Evolutionary conservation across 164 flowering plant genomes (phyloP).

Genomic region (Vitis rupestris): DNA sequence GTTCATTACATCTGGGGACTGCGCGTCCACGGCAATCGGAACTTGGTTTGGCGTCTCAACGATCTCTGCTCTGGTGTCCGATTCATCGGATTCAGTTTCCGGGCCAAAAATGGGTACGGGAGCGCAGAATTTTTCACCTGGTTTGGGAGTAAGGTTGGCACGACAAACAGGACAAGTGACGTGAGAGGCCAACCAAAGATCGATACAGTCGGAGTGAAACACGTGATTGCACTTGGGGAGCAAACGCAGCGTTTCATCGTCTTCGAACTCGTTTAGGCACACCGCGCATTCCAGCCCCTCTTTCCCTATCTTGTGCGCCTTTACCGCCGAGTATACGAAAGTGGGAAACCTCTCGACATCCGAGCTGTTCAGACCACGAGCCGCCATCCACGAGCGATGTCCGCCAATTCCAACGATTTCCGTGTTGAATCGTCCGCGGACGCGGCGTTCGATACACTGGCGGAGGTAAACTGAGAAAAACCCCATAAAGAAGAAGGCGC

Average conservation of each 20-base stretch:
- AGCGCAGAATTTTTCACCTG: slow-evolving; percentile 11
- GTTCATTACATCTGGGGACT: background rate
- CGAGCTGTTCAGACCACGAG: slow-evolving; percentile 40
- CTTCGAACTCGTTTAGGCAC: slow-evolving; percentile 58
- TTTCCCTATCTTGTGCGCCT: slow-evolving; percentile 40
- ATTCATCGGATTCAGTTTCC: slow-evolving; percentile 11
- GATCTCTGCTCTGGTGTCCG: background rate
- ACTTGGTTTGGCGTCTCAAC: slow-evolving; percentile 1
- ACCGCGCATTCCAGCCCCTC: slow-evolving; percentile 57
- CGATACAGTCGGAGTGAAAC: slow-evolving; percentile 56
- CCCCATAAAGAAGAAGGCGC: slow-evolving; percentile 31
- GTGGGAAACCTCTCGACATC: slow-evolving; percentile 49
- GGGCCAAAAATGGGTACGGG: background rate
- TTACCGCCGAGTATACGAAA: slow-evolving; percentile 51
- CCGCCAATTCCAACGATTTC: background rate
- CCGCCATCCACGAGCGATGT: slow-evolving; percentile 7
- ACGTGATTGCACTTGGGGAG: slow-evolving; percentile 58
- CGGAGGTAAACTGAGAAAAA: slow-evolving; percentile 38
- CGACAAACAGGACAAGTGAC: slow-evolving; percentile 65
- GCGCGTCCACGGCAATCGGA: background rate
- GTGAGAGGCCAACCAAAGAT: slow-evolving; percentile 47
- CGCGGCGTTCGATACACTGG: slow-evolving; percentile 29
- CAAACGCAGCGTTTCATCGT: slow-evolving; percentile 51
- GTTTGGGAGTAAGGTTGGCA: slow-evolving; percentile 35
- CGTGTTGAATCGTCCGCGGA: background rate